Evolutionary conservation across 495 filamentous ascomycete genomes (phyloP).

Genomic region (Penicillium coprophilum): DNA sequence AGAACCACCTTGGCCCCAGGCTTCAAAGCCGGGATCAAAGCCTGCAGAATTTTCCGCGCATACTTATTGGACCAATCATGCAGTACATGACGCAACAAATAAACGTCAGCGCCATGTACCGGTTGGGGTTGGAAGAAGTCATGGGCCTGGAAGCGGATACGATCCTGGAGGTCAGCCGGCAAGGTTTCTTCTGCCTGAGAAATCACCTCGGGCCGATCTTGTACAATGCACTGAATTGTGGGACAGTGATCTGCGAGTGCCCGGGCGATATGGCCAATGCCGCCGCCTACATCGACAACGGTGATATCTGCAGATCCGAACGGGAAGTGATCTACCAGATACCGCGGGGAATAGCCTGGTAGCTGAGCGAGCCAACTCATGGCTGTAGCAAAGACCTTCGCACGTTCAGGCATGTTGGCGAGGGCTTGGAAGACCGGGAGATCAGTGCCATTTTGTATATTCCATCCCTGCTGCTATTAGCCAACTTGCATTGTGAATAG

Average conservation of each 20-base stretch:
- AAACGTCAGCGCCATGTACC: slow-evolving; percentile 43
- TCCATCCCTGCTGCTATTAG: slow-evolving; percentile 19
- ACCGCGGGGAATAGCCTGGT: slow-evolving; percentile 50
- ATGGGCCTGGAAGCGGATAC: slow-evolving; percentile 49
- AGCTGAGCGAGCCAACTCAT: slow-evolving; percentile 46
- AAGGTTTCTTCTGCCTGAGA: slow-evolving; percentile 40
- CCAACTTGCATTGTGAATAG: not conserved
- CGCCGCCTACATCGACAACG: slow-evolving; percentile 57
- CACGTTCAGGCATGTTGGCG: slow-evolving; percentile 19
- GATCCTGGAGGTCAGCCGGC: slow-evolving; percentile 35
- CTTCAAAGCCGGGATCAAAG: slow-evolving; percentile 56
- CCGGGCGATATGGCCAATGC: slow-evolving; percentile 52
- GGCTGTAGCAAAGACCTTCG: slow-evolving; percentile 26
- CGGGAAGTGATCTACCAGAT: slow-evolving; percentile 47
- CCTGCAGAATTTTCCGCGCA: slow-evolving; percentile 51
- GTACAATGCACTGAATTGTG: slow-evolving; percentile 50
- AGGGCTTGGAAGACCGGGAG: slow-evolving; percentile 17
- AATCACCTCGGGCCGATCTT: slow-evolving; percentile 52
- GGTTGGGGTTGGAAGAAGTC: slow-evolving; percentile 58
- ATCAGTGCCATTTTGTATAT: slow-evolving; percentile 15
- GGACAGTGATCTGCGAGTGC: slow-evolving; percentile 40
- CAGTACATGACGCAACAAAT: slow-evolving; percentile 58
- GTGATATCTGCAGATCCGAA: slow-evolving; percentile 42
- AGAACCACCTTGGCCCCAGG: slow-evolving; percentile 49
- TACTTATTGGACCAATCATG: slow-evolving; percentile 62